These are phyloP conservation scores for Brasilioporus rufonigricans DNA, from an alignment of 768 basidiomycete species.

Conservation along the genomic window DNA sequence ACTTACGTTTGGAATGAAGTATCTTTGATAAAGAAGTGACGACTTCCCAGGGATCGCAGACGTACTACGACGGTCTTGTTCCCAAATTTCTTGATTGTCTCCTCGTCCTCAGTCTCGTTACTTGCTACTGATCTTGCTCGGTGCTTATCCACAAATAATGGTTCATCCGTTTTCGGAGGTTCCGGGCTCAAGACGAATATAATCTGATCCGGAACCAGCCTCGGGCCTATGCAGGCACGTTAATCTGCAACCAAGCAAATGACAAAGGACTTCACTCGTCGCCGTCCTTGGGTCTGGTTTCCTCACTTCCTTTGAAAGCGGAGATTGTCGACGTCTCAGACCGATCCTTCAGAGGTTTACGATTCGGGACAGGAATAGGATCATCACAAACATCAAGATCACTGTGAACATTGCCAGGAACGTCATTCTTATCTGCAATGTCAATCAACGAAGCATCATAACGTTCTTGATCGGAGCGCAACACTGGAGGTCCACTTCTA, in stretches of 20 bases:
- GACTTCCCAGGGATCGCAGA: conserved; percentile 12
- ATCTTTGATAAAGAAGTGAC: conserved; percentile 26
- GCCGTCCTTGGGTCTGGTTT: not conserved
- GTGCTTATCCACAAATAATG: not conserved
- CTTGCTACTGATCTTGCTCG: not conserved
- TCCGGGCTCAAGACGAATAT: conserved; percentile 16
- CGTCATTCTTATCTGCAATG: conserved; percentile 5
- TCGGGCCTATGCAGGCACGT: conserved; percentile 5
- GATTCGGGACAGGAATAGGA: not conserved
- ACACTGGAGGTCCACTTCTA: conserved; percentile 2
- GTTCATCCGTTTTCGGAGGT: not conserved
- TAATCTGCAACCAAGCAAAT: not conserved
- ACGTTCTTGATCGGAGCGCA: conserved; percentile 5
- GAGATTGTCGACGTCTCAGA: not conserved
- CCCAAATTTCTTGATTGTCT: not conserved
- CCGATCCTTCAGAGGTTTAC: not conserved
- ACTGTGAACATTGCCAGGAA: conserved; percentile 21
- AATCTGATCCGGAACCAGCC: conserved; percentile 8
- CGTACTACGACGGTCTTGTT: not conserved
- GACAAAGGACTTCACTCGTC: conserved; percentile 3
- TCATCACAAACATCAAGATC: conserved; percentile 32
- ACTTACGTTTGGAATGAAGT: conserved; percentile 30
- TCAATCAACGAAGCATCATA: conserved; percentile 8
- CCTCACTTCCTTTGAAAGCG: not conserved
- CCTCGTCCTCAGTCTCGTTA: not conserved